Base-by-base conservation (phyloP, 495 filamentous ascomycete species). In the Friedmanniomyces simplex region DNA sequence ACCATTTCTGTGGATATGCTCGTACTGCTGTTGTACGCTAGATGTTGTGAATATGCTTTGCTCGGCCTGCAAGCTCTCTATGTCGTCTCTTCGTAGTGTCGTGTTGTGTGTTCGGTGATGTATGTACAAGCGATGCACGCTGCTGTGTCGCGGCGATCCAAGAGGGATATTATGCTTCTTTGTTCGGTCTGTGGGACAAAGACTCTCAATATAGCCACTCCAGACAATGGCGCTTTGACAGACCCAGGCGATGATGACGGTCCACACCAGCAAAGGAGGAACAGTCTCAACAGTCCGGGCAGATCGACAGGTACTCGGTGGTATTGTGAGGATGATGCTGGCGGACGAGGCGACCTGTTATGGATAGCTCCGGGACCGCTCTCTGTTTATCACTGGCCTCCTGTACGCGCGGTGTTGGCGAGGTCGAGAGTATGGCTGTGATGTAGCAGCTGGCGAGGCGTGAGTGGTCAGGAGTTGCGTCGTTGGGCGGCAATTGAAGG, bases 1-100 rank as follows among this genome's bases (percentile, higher is more conserved):
- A 54, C 63, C 63, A 65, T 65, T 28, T 4, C 55, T 45, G 49
- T 45, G 20, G 32, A 46, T 25, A 20, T 18, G 45, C 55, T 58
- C 26, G 45, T 51, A 3, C 4, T 16, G 20, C 16, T 43, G 14
- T 4, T 43, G 14, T 43, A 2, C 41, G 41, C 16, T 43, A 16
- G 5, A 3, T 8, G 10, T 32, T 32, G 10, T 3, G 10, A 32
- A 32, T n/a, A n/a, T n/a, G 10, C 28, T 34, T 20, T 8, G 50
- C 50, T 52, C 22, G 50, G 18, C 52, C 52, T 2, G 52, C 52
- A 54, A 54, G 52, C 52, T 54, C 52, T 54, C 14, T 43, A 13
- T 43, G 39, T 43, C 39, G 39, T 43, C 5, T 43, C 5, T 43
- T 6, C 14, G 14, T 43, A 2, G 18, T 5, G 3, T 45, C 21